phyloP scores from a whole-genome alignment of 2,329 filamentous ascomycete species.

The Magnaporthiopsis incrustans region DNA sequence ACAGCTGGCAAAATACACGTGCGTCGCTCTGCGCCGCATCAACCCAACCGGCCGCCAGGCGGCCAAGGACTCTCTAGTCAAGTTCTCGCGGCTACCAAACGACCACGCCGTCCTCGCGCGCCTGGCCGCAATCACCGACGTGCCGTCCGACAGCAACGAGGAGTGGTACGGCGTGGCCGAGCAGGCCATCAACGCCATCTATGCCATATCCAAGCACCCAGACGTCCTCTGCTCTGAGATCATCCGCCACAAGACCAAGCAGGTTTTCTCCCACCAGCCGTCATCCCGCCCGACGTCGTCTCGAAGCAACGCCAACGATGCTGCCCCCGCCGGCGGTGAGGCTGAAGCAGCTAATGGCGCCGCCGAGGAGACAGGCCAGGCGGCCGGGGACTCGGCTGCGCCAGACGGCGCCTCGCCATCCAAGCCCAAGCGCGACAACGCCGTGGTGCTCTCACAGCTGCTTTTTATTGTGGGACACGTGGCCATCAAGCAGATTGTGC shows the following conservation, averaged over 20 bases:
- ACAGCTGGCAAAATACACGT: conserved; percentile 88
- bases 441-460: conserved; percentile 76
- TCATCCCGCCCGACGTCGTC: conserved; percentile 7
- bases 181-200: conserved; percentile 92
- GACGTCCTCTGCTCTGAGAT: conserved; percentile 90
- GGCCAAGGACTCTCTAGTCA: conserved; percentile 60
- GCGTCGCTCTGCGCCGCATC: conserved; percentile 84
- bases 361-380: background rate
- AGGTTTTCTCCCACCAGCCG: conserved; percentile 55
- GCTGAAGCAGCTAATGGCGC: background rate
- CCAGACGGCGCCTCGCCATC: background rate
- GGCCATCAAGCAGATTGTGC: conserved; percentile 97
- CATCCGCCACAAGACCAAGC: conserved; percentile 74
- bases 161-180: conserved; percentile 87
- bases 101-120: conserved; percentile 81
- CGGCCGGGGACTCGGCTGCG: background rate
- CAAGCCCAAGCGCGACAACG: conserved; percentile 54
- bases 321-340: conserved; percentile 15
- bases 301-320: conserved; percentile 9
- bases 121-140: conserved; percentile 76
- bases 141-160: conserved; percentile 72
- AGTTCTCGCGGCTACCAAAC: conserved; percentile 74
- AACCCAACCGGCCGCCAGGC: conserved; percentile 70
- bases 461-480: conserved; percentile 94
- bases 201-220: conserved; percentile 86